Percentiles rank a stretch among this genome's conserved stretches.
phyloP scores from a whole-genome alignment of 208 protist species.

The Angomonas ambiguus region DNA sequence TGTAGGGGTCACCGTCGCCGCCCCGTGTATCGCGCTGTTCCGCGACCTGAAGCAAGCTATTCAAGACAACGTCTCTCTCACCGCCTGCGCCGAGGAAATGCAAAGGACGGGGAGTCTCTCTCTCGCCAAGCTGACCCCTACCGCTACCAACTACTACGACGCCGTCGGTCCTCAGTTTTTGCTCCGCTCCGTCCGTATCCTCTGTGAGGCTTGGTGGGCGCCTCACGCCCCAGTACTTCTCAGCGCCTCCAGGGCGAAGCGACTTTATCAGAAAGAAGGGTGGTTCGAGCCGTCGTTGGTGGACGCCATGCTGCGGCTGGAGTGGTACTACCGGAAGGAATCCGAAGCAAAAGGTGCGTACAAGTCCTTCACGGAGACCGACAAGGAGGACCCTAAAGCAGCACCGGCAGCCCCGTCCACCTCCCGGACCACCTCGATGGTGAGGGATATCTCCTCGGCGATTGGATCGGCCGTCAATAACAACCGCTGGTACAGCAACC shows the following conservation, averaged over 20 bases:
- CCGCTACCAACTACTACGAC: background rate
- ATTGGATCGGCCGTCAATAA: conserved; percentile 26
- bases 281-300: conserved; percentile 47
- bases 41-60: conserved; percentile 41
- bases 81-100: background rate
- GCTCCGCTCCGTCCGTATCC: conserved; percentile 39
- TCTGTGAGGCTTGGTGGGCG: conserved; percentile 61
- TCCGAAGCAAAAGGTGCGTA: background rate
- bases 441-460: conserved; percentile 42
- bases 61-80: conserved; percentile 11
- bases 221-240: conserved; percentile 44
- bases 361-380: background rate
- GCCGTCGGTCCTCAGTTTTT: conserved; percentile 9
- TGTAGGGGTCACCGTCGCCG: conserved; percentile 36
- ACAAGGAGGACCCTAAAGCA: background rate
- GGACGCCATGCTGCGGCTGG: conserved; percentile 51
- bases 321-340: conserved; percentile 28
- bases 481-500: conserved; percentile 14
- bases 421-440: conserved; percentile 22
- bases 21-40: conserved; percentile 47
- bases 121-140: background rate
- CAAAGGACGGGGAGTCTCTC: background rate
- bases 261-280: conserved; percentile 30
- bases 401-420: conserved; percentile 10
- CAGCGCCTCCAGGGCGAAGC: conserved; percentile 23